Base-by-base conservation (phyloP, 129 eudicot genomes). In the Flaveria trinervia region DNA sequence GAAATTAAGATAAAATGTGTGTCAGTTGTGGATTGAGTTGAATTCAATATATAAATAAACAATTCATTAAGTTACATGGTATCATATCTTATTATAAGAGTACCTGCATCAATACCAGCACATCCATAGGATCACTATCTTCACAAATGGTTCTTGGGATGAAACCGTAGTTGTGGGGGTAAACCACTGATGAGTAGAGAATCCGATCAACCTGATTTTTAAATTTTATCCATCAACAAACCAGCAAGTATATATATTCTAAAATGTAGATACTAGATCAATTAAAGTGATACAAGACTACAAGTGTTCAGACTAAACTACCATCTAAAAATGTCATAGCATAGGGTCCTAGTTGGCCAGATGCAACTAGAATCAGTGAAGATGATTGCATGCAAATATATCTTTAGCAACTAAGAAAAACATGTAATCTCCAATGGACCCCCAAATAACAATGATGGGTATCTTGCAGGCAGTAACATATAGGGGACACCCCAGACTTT, bases 151-250 rank as follows among this genome's bases (percentile, higher is more conserved):
- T 93, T 72, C 97, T 83, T 15, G 97, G 98, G 43, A 93, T 88
- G 86, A 93, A 93, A 17, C 98, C 98, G 68, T 93, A 93, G 84
- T 93, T 93, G 85, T 93, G 98, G 15, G 98, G 98, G 82, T 93
- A 93, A 46, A 93, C 98, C 57, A 93, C 97, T 0, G 98, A 93
- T 41, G 98, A 93, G 85, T 93, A 93, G 48, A 93, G 96, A 68
- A 93, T 84, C 46, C 98, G 84, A 78, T 93, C 98, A 77, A 93
- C 98, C 98, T 93, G 70, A 10, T 75, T 13, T 23, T 18, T 10
- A 25, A 68, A 77, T 33, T 10, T 75, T 64, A 65, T 76, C 16
- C 28, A 65, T 76, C 57, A 54, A 64, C 50, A 71, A 57, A 20
- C 48, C 75, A 22, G 26, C 59, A 59, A 36, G 28, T 67, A 57